Base-by-base conservation (phyloP, 2,329 filamentous ascomycete species). In the Phialophora verrucosa region DNA sequence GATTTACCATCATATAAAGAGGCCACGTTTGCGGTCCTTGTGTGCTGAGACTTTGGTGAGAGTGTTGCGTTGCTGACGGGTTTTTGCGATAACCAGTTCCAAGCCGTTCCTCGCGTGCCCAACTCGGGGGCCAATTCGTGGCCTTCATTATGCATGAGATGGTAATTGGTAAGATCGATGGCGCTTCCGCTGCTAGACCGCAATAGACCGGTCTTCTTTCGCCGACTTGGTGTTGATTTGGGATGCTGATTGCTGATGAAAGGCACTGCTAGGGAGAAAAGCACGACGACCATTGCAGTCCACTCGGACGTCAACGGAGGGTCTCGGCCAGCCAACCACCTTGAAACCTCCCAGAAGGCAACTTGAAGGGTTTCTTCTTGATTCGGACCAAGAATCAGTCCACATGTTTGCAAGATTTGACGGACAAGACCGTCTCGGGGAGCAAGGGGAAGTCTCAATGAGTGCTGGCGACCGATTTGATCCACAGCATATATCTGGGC, bases 301-400 rank as follows among this genome's bases (percentile, higher is more conserved):
- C 90, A 93, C 76, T 93, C 91, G 1, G 80, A 64, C 68, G 90
- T 83, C 3, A 78, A 76, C 14, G 82, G 75, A 7, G 80, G 74
- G 3, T 83, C 78, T 3, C 83, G 80, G 74, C 32, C 70, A 47
- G 80, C 79, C 49, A 91, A 80, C 91, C 91, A 94, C 68, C 87
- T 86, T 78, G 90, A 85, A 23, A 87, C 83, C 74, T 91, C 88
- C 85, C 90, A 91, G 90, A 91, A 93, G 1, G 85, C 87, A 10
- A 88, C 83, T 64, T 91, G 79, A 10, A 92, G 78, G 29, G 82
- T 81, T 82, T 90, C 79, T 81, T 89, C 67, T 79, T 86, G 77
- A 64, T 78, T 78, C 23, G 86, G 80, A 6, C 87, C 86, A 31
- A 93, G 76, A 38, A 90, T 83, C 69, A 89, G 88, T 64, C 85